Evolutionary conservation across 1,139 yeast genomes (phyloP).

Genomic region (Sugiyamaella xylanicola): DNA sequence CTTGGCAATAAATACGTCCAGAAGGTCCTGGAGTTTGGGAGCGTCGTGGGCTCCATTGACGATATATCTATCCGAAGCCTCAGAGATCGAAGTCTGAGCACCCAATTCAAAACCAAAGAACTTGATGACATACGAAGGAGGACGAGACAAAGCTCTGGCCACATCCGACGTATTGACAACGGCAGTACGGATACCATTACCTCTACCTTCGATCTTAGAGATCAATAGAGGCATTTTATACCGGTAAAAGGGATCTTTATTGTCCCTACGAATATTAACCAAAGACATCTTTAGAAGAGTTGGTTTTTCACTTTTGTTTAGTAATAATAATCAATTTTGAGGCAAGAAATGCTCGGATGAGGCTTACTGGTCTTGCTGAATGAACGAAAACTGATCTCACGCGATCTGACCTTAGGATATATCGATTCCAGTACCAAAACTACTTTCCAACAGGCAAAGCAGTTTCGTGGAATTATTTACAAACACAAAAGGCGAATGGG

Average conservation of each 20-base stretch:
- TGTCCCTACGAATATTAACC: slow-evolving; percentile 94
- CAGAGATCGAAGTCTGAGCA: slow-evolving; percentile 86
- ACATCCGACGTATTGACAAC: slow-evolving; percentile 89
- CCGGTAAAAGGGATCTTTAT: slow-evolving; percentile 97
- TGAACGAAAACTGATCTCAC: background rate
- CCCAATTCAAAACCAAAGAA: slow-evolving; percentile 97
- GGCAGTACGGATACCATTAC: slow-evolving; percentile 98
- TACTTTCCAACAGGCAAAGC: slow-evolving; percentile 12
- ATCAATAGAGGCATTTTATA: slow-evolving; percentile 98
- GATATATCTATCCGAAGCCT: slow-evolving; percentile 79
- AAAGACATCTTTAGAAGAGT: slow-evolving; percentile 59
- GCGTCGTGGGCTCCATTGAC: slow-evolving; percentile 97
- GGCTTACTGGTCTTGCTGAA: background rate
- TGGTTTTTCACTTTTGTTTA: background rate
- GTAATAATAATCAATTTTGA: background rate
- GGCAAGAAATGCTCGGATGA: too few species aligned
- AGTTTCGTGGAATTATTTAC: slow-evolving; percentile 16
- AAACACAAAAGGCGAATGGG: slow-evolving; percentile 22
- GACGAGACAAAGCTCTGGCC: slow-evolving; percentile 92
- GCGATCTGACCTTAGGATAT: slow-evolving; percentile 4
- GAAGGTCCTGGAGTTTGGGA: slow-evolving; percentile 83
- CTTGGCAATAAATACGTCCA: slow-evolving; percentile 91
- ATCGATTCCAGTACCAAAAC: slow-evolving; percentile 14
- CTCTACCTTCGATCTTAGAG: slow-evolving; percentile 97
- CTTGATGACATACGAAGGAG: slow-evolving; percentile 87